Conservation (phyloP, 2,329 filamentous ascomycete genomes). For the Zymoseptoria ardabiliae region DNA sequence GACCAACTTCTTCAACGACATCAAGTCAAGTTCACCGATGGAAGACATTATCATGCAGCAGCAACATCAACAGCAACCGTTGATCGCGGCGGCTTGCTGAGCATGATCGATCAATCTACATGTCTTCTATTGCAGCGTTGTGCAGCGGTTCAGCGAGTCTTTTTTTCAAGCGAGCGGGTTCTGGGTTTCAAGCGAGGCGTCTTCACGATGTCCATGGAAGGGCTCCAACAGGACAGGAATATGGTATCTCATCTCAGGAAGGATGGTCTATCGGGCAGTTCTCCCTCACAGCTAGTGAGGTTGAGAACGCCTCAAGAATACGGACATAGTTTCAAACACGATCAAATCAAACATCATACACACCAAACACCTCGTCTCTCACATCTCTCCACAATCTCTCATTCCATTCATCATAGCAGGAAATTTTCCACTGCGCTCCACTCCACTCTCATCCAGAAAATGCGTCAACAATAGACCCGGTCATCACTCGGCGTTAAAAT, state of each 20-base stretch:
- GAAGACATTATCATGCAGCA: slow-evolving; percentile 30
- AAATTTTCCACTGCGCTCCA: neutral
- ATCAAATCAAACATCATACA: neutral
- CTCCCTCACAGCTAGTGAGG: slow-evolving; percentile 9
- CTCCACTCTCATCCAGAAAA: neutral
- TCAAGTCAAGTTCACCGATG: slow-evolving; percentile 20
- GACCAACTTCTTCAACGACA: slow-evolving; percentile 36
- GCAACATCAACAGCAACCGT: slow-evolving; percentile 30
- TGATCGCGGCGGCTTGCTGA: slow-evolving; percentile 36
- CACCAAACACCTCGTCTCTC: neutral
- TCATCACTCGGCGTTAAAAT: neutral
- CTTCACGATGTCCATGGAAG: slow-evolving; percentile 2
- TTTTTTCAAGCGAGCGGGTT: slow-evolving; percentile 19
- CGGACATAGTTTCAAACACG: neutral
- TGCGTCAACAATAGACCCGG: too few relatives aligned
- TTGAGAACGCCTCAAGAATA: slow-evolving; percentile 8
- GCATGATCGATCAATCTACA: neutral
- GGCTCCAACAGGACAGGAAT: slow-evolving; percentile 2
- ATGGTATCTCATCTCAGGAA: slow-evolving; percentile 19
- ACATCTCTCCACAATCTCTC: neutral
- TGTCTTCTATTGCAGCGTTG: slow-evolving; percentile 14
- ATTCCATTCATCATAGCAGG: neutral
- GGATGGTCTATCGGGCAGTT: slow-evolving; percentile 7
- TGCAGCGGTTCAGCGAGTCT: slow-evolving; percentile 16
- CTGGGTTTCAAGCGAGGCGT: slow-evolving; percentile 12